Percentiles rank a stretch among this genome's conserved stretches.
phyloP scores from a whole-genome alignment of 2,329 filamentous ascomycete genomes.

The Penicillium sp. region DNA sequence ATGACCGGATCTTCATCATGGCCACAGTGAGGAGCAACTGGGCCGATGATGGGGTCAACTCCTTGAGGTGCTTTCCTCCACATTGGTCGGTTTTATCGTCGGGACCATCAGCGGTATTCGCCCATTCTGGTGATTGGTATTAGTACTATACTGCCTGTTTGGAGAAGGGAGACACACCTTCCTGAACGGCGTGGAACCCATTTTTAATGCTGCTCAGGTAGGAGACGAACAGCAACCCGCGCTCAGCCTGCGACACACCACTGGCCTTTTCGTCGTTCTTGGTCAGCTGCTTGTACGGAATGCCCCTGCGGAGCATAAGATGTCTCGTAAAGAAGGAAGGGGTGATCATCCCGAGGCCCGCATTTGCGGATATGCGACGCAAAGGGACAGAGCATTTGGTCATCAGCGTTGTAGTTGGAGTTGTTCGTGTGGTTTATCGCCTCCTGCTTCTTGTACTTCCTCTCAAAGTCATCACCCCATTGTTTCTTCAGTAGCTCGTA shows the following conservation, averaged over 20 bases:
- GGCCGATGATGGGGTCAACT: not conserved
- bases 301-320: not conserved
- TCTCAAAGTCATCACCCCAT: not conserved
- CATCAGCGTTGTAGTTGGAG: not conserved
- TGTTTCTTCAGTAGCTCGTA: not conserved
- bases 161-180: not conserved
- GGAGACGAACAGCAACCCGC: not conserved
- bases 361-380: not conserved
- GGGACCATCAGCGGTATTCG: not conserved
- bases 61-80: not conserved
- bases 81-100: not conserved
- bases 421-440: not conserved
- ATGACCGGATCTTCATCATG: not conserved
- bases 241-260: not conserved
- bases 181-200: not conserved
- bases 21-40: not conserved
- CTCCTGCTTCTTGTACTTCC: not conserved
- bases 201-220: not conserved
- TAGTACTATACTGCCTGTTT: not conserved
- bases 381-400: not conserved
- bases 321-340: not conserved
- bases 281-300: not conserved
- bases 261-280: not conserved
- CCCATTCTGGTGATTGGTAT: not conserved
- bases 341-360: not conserved